Percentiles rank a stretch among this genome's conserved stretches.
Conservation (phyloP, 2,329 filamentous ascomycete genomes). For the Fusarium sp. region DNA sequence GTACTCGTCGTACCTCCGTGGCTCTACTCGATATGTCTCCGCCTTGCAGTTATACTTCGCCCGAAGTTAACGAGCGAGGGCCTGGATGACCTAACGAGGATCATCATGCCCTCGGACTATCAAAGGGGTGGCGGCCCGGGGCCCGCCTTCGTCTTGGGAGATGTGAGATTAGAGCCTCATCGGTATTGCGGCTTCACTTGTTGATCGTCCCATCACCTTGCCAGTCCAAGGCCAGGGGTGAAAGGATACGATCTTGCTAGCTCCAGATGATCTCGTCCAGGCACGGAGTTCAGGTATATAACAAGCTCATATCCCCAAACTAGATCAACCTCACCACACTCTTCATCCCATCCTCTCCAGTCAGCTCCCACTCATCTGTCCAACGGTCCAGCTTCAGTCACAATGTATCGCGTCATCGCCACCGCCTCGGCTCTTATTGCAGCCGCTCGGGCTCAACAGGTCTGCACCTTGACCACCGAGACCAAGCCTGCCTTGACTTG, state of each 20-base stretch:
- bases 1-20: constrained; percentile 5
- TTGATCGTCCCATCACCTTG: constrained; percentile 13
- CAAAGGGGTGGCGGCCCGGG: constrained; percentile 36
- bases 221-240: constrained; percentile 1
- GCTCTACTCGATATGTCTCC: constrained; percentile 17
- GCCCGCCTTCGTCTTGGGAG: constrained; percentile 19
- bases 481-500: constrained; percentile 67
- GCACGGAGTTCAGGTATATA: constrained; percentile 31
- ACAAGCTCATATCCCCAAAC: constrained; percentile 21
- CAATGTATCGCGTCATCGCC: constrained; percentile 51
- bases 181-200: constrained; percentile 27
- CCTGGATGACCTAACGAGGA: constrained; percentile 7
- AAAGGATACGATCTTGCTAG: constrained; percentile 6
- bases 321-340: constrained; percentile 26
- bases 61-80: constrained; percentile 5
- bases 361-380: constrained; percentile 23
- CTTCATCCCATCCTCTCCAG: constrained; percentile 29
- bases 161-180: constrained; percentile 17
- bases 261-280: not conserved
- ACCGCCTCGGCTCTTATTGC: constrained; percentile 49
- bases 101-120: constrained; percentile 2
- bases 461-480: constrained; percentile 62
- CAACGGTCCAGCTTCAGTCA: constrained; percentile 30
- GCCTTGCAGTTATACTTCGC: constrained; percentile 9
- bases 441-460: constrained; percentile 61